A percentile compares a stretch with the other conserved stretches of the same genome.
Conservation (phyloP, 2,329 filamentous ascomycete species). For the Claviceps africana region DNA sequence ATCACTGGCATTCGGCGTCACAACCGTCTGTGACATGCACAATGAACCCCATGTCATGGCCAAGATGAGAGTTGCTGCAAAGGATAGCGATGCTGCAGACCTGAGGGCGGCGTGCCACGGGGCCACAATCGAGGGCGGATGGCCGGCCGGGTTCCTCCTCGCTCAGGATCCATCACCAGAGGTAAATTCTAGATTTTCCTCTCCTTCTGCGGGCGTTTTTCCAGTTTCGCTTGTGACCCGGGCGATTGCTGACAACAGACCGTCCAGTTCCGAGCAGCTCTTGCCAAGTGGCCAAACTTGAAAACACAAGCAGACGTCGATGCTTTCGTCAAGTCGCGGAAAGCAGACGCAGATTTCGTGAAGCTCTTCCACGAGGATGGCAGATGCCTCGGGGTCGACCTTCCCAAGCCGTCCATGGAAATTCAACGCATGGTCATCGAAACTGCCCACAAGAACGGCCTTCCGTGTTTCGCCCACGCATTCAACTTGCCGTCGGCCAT, state of each 20-base stretch:
- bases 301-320: slow-evolving; percentile 24
- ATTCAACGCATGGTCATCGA: slow-evolving; percentile 31
- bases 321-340: slow-evolving; percentile 25
- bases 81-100: slow-evolving; percentile 23
- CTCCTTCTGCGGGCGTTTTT: neutral
- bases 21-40: slow-evolving; percentile 37
- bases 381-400: slow-evolving; percentile 20
- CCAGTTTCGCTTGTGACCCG: neutral
- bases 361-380: slow-evolving; percentile 38
- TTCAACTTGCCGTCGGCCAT: slow-evolving; percentile 13
- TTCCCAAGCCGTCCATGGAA: slow-evolving; percentile 25
- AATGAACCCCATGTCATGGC: slow-evolving; percentile 21
- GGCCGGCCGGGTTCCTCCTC: slow-evolving; percentile 21
- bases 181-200: neutral
- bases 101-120: slow-evolving; percentile 33
- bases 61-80: slow-evolving; percentile 14
- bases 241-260: slow-evolving; percentile 13
- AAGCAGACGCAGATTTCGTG: slow-evolving; percentile 32
- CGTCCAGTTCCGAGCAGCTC: slow-evolving; percentile 9
- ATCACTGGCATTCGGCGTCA: slow-evolving; percentile 33
- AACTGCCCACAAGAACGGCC: slow-evolving; percentile 16
- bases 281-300: slow-evolving; percentile 26
- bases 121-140: slow-evolving; percentile 37
- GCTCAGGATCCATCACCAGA: slow-evolving; percentile 4
- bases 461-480: slow-evolving; percentile 15